Conservation (phyloP, 1,139 yeast genomes). For the Hyphopichia burtonii region DNA sequence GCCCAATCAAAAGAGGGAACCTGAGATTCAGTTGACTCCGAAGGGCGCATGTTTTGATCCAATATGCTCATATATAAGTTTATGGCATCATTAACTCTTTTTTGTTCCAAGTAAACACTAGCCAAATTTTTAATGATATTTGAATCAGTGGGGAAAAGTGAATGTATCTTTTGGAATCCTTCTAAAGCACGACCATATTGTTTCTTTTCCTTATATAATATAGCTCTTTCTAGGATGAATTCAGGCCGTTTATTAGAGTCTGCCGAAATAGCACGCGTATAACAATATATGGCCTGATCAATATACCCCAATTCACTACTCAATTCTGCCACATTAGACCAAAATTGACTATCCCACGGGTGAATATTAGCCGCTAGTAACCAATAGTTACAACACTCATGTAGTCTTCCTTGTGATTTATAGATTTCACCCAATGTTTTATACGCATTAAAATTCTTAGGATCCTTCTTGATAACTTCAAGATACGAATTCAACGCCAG, state of each 20-base stretch:
- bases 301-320: constrained; percentile 69
- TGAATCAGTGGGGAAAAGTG: constrained; percentile 59
- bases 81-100: constrained; percentile 78
- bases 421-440: constrained; percentile 84
- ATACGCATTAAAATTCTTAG: constrained; percentile 78
- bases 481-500: constrained; percentile 65
- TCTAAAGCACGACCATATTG: constrained; percentile 73
- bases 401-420: constrained; percentile 60
- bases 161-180: constrained; percentile 64
- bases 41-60: constrained; percentile 49
- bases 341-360: constrained; percentile 73
- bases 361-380: constrained; percentile 80
- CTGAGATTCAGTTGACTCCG: constrained; percentile 21
- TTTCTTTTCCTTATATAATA: constrained; percentile 62
- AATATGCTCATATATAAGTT: constrained; percentile 68
- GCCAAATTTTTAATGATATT: constrained; percentile 73
- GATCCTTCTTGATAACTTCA: constrained; percentile 77
- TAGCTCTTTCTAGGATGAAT: constrained; percentile 59
- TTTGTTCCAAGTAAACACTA: constrained; percentile 70
- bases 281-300: constrained; percentile 83
- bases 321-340: constrained; percentile 81
- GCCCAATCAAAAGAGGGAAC: constrained; percentile 76
- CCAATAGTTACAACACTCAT: constrained; percentile 80
- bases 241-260: constrained; percentile 52
- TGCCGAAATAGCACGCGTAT: constrained; percentile 66